These are phyloP conservation scores for Colletotrichum paranaense DNA, from an alignment of 2,329 filamentous ascomycete species.

Conservation along the genomic window DNA sequence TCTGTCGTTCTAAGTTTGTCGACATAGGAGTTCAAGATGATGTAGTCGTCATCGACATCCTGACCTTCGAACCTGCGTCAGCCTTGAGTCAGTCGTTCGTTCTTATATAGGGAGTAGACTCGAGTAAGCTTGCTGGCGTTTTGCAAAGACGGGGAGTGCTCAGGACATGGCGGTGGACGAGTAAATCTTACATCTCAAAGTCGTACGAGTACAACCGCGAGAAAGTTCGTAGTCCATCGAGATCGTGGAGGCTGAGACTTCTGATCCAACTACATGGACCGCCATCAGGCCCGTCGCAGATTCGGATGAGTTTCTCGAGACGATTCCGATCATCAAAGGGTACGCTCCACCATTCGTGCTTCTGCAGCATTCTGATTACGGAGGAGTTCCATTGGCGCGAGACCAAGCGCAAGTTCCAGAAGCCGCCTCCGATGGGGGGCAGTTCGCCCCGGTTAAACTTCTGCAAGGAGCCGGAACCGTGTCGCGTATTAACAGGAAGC, in stretches of 20 bases:
- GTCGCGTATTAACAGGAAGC: not conserved
- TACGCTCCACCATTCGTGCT: conserved; percentile 6
- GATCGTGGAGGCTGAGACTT: not conserved
- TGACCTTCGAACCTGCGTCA: not conserved
- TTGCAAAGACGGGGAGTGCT: not conserved
- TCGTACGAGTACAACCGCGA: conserved; percentile 4
- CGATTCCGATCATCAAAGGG: not conserved
- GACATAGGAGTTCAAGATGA: conserved; percentile 3
- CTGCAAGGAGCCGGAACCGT: not conserved
- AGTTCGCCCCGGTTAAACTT: not conserved
- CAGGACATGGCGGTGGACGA: too few species aligned
- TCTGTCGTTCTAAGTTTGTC: not conserved
- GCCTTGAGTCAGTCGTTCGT: not conserved
- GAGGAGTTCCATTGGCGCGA: conserved; percentile 8
- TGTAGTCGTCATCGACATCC: not conserved
- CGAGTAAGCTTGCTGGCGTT: not conserved
- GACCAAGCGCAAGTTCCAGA: not conserved
- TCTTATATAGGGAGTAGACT: not conserved
- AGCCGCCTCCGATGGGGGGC: not conserved
- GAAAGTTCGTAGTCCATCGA: conserved; percentile 1
- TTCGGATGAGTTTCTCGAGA: not conserved
- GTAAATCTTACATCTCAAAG: not conserved
- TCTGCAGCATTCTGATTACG: not conserved
- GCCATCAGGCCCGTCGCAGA: not conserved
- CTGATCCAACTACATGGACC: not conserved